phyloP scores from a whole-genome alignment of 257 asterid species.

The Datura wrightii region DNA sequence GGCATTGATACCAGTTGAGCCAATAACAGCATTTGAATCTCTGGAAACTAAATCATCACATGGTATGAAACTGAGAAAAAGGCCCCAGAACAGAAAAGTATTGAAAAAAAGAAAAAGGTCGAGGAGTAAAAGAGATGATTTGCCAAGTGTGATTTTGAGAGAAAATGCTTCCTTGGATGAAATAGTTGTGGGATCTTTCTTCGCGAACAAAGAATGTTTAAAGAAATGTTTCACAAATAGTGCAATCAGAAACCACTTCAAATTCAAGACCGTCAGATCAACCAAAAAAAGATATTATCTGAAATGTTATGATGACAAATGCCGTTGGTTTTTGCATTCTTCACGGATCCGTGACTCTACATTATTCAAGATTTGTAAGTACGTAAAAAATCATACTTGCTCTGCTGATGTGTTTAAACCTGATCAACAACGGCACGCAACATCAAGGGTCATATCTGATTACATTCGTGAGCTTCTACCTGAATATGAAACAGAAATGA shows the following conservation, averaged over 20 bases:
- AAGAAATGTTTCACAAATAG: slow-evolving; percentile 31
- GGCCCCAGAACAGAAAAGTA: slow-evolving; percentile 26
- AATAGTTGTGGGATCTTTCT: slow-evolving; percentile 22
- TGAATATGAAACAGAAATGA: slow-evolving; percentile 29
- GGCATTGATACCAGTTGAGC: slow-evolving; percentile 28
- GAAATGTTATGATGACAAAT: slow-evolving; percentile 25
- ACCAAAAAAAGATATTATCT: slow-evolving; percentile 29
- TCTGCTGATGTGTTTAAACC: slow-evolving; percentile 28
- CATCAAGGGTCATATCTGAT: slow-evolving; percentile 27
- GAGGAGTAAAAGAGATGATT: slow-evolving; percentile 3
- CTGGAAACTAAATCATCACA: slow-evolving; percentile 15
- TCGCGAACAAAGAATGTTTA: slow-evolving; percentile 21
- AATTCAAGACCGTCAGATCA: slow-evolving; percentile 29
- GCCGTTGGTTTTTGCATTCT: slow-evolving; percentile 24
- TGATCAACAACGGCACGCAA: slow-evolving; percentile 31
- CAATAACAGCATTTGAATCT: slow-evolving; percentile 23
- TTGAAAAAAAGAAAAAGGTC: slow-evolving; percentile 18
- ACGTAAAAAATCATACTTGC: slow-evolving; percentile 21
- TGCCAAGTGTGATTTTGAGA: slow-evolving; percentile 2
- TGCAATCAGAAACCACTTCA: slow-evolving; percentile 23
- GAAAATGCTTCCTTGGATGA: slow-evolving; percentile 30
- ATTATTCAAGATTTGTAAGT: slow-evolving; percentile 25
- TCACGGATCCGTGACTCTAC: slow-evolving; percentile 23
- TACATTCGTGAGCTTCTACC: slow-evolving; percentile 31
- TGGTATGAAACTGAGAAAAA: slow-evolving; percentile 29